Evolutionary conservation across 805 yeast genomes (phyloP), one percentile per base, ranked within the genome.

Genomic region (Maudiozyma barnettii): DNA sequence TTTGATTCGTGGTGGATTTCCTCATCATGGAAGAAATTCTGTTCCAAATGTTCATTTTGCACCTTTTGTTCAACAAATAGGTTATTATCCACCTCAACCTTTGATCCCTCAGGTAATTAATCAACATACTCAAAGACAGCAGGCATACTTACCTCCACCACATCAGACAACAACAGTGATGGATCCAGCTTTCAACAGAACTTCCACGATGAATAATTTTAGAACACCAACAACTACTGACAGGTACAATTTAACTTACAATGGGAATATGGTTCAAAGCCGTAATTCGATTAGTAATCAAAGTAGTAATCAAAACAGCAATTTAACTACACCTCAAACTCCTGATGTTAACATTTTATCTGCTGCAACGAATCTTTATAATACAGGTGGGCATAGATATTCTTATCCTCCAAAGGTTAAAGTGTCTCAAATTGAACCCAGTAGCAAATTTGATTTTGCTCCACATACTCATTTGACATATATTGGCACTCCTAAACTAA

Each of bases 341-440:
- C 16, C 20, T 2, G 45, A 53, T 14, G 54, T 57, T 2, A 51
- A 51, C n/a, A 55, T 60, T 5, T 44, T 59, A 18, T 53, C 61
- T 13, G 51, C 52, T 42, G 35, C 58, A 33, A 59, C 65, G 5
- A 53, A 60, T 6, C 56, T 60, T 37, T 51, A 49, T 50, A 59
- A 56, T 38, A 58, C 61, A 8, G 45, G 51, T 20, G 62, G 60
- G 7, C 62, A 57, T 46, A 49, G 54, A 31, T 58, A 59, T 45
- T 51, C 57, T 3, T 59, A 58, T 39, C 62, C 62, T 4, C 52
- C 45, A 8, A 44, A 35, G 20, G 4, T 30, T 14, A 20, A 23
- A 9, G 22, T 44, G 10, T 29, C 40, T 33, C 41, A 38, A 26
- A 16, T 10, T 18, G 39, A 19, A 18, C 36, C 36, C 13, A 33